A percentile compares a stretch with the other conserved stretches of the same genome.
phyloP scores from a whole-genome alignment of 2,329 filamentous ascomycete species.

The Hypoxylon sp. region DNA sequence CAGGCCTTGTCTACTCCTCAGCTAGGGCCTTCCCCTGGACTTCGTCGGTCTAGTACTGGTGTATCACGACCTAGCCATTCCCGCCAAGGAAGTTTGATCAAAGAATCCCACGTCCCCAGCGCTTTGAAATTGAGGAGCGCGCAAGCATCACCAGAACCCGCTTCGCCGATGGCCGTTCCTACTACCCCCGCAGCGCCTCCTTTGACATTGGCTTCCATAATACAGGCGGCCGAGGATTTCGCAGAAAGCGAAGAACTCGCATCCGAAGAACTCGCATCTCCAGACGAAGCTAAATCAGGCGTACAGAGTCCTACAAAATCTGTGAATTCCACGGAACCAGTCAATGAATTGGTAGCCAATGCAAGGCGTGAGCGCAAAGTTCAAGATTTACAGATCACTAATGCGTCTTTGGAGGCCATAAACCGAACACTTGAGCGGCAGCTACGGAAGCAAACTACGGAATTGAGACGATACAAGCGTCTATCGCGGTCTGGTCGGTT shows the following conservation, averaged over 20 bases:
- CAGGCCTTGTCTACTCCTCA: constrained; percentile 50
- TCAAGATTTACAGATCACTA: constrained; percentile 94
- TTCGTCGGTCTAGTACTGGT: constrained; percentile 56
- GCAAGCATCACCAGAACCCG: constrained; percentile 49
- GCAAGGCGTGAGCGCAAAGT: constrained; percentile 94
- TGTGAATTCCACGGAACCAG: constrained; percentile 62
- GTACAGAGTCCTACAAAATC: constrained; percentile 67
- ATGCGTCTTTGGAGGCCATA: constrained; percentile 92
- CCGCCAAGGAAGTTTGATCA: constrained; percentile 51
- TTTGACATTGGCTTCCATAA: constrained; percentile 63
- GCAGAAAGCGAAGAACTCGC: constrained; percentile 49
- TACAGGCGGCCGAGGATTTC: constrained; percentile 64
- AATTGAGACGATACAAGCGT: constrained; percentile 85
- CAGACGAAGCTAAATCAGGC: constrained; percentile 47
- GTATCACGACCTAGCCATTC: constrained; percentile 52
- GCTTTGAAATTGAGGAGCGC: constrained; percentile 35
- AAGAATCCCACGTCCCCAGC: constrained; percentile 29
- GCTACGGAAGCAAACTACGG: constrained; percentile 87
- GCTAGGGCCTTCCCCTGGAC: constrained; percentile 47
- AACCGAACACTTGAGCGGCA: constrained; percentile 92
- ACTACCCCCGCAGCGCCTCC: constrained; percentile 51
- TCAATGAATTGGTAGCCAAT: constrained; percentile 83
- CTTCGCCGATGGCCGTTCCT: constrained; percentile 46
- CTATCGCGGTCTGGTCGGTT: constrained; percentile 82
- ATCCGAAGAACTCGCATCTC: constrained; percentile 27